Base-by-base conservation (phyloP, 306 rosid species). In the Ormosia semicastrata region DNA sequence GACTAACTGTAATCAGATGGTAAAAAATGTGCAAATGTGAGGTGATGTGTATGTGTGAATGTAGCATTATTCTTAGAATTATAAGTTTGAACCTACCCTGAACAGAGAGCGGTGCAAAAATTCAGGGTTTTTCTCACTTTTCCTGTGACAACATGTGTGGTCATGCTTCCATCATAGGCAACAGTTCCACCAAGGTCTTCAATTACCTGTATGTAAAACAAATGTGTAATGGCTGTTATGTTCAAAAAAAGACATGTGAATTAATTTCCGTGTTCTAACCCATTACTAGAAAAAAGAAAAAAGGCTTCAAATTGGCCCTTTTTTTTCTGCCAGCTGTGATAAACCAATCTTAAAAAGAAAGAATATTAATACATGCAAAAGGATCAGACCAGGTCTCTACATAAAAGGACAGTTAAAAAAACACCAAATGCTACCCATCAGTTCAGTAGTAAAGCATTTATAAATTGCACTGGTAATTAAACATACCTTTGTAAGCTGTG, bases 61-160 rank as follows among this genome's bases (percentile, higher is more conserved):
- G 50, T 6, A 44, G 50, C 50, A 44, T 44, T 49, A 49, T 49
- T 12, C 17, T 71, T 81, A 64, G 80, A 44, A 52, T 41, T 63
- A 74, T 57, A n/a, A 49, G n/a, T 63, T 80, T 47, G 71, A 79
- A 89, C 98, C 89, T 85, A 92, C 98, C 97, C 98, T 33, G 97
- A 91, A 79, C 94, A 91, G 49, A 94, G 93, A 63, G 97, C 98
- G 13, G 87, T 83, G 72, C 97, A 94, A 86, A 94, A 94, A 88
- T 94, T 94, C 75, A 90, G 82, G 64, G 98, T 94, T 84, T 89
- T 90, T 79, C 98, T 89, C 81, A 83, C 97, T 91, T 90, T 73
- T 84, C 98, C 98, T 1, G 98, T 94, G 83, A 92, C 86, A 81
- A 92, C 89, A 86, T 94, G 97, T 5, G 98, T 92, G 77, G 94